phyloP scores from a whole-genome alignment of 1,284 basidiomycete species.

The Ustilago vetiveriae region DNA sequence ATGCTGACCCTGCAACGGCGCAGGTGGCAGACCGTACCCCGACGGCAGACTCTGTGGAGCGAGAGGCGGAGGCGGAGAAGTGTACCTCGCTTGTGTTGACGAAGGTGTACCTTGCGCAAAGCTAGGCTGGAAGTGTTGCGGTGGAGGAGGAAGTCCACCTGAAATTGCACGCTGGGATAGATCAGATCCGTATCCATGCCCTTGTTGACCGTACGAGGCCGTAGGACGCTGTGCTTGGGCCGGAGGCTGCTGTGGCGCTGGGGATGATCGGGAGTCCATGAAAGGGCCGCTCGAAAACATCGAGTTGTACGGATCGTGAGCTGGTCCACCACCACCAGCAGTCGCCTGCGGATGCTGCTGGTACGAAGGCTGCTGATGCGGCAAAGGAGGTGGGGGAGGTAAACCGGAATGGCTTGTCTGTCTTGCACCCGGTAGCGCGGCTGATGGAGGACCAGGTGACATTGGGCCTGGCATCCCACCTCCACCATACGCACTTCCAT shows the following conservation, averaged over 20 bases:
- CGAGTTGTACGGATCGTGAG: constrained; percentile 25
- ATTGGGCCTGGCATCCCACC: constrained; percentile 1
- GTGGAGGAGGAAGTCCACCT: constrained; percentile 21
- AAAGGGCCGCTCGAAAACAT: constrained; percentile 45
- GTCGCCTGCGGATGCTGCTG: constrained; percentile 10
- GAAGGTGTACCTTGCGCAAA: constrained; percentile 13
- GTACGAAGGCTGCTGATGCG: constrained; percentile 11
- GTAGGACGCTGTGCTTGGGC: too few species aligned
- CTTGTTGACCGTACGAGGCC: too few species aligned
- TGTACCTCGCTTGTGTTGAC: constrained; percentile 16
- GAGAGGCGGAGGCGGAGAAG: constrained; percentile 24
- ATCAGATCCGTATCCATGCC: constrained; percentile 3
- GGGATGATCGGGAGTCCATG: constrained; percentile 22
- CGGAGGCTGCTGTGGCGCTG: constrained; percentile 13
- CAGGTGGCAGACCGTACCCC: constrained; percentile 14
- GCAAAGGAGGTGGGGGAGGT: constrained; percentile 11
- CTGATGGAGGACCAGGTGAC: constrained; percentile 27
- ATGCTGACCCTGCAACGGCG: constrained; percentile 16
- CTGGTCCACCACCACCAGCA: background rate
- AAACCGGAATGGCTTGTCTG: constrained; percentile 1
- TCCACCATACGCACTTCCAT: constrained; percentile 21
- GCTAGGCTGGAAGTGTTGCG: constrained; percentile 27
- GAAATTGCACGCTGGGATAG: constrained; percentile 4
- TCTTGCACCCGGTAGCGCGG: constrained; percentile 19
- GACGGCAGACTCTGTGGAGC: background rate